Base-by-base conservation (phyloP, 2,329 filamentous ascomycete genomes). In the Cercospora zeina region DNA sequence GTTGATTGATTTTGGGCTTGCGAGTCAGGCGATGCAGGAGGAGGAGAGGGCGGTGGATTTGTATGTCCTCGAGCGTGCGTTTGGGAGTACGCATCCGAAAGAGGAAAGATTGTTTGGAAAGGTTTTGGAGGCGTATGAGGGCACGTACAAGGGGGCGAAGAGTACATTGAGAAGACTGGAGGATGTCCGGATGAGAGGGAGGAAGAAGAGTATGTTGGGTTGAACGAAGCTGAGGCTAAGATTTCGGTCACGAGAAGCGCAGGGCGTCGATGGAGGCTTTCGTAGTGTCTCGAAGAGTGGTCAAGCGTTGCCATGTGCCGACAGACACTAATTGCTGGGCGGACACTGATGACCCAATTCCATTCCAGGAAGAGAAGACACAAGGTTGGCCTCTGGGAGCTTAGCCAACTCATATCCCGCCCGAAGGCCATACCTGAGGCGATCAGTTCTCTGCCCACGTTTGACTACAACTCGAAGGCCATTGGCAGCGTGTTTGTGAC, bases 191-290 rank as follows among this genome's bases (percentile, higher is more conserved):
- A 86, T 96, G 87, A 87, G 95, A 75, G 95, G 95, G 3, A 83
- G 95, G 74, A 99, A 99, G 85, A 89, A 91, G 77, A 97, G 92
- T 75, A 99, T 99, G 95, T 75, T 99, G 69, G 95, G 95, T 30
- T 97, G 79, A 79, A 2, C 2, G 39, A 45, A 45, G 9, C 3
- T 3, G 10, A 5, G 4, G 9, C 39, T 13, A 5, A 2, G 11
- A 1, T 45, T 11, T 19, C 4, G 9, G 39, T 4, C 39, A 45
- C 39, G 39, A 24, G 39, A 1, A 14, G 39, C 10, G 21, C 24
- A 3, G 24, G 24, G 3, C 24, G 24, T 24, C 21, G 10, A 7
- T 24, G 39, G 39, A 45, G 16, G 39, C 16, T 11, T 16, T 19
- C 39, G 39, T 45, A 16, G 19, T 45, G 13, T 4, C 10, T 24